Percentiles rank a stretch among this genome's conserved stretches.
Conservation (phyloP, 305 asterid species). For the Rubia tinctorum region DNA sequence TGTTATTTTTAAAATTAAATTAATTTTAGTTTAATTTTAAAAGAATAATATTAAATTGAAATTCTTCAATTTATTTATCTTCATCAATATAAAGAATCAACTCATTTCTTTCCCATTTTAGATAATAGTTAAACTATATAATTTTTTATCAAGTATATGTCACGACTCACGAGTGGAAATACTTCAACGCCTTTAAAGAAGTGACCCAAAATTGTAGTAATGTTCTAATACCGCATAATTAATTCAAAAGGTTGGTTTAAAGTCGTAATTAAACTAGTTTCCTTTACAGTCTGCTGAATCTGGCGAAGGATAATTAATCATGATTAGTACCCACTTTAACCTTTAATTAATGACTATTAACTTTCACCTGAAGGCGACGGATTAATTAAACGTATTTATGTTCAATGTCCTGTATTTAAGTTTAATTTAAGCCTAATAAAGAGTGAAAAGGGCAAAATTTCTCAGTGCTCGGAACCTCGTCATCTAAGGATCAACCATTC, state of each 20-base stretch:
- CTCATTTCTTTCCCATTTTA: too few relatives aligned
- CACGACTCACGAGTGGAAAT: background rate
- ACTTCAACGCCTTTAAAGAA: background rate
- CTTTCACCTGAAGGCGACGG: conserved; percentile 10
- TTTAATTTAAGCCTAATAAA: too few relatives aligned
- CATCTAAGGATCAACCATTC: too few relatives aligned
- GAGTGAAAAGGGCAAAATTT: too few relatives aligned
- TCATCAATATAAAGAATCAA: too few relatives aligned
- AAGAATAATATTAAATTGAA: too few relatives aligned
- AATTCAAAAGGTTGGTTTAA: background rate
- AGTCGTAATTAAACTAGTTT: background rate
- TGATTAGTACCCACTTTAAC: conserved; percentile 1
- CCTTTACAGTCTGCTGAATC: background rate
- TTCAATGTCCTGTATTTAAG: background rate
- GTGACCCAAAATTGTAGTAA: background rate
- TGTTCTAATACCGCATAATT: background rate
- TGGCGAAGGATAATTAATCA: background rate
- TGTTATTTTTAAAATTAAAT: too few relatives aligned
- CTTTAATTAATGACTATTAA: background rate
- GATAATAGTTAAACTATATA: too few relatives aligned
- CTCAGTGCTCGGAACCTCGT: too few relatives aligned
- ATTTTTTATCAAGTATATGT: too few relatives aligned
- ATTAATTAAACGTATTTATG: background rate
- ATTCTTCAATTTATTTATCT: too few relatives aligned
- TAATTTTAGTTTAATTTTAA: too few relatives aligned